phyloP scores from a whole-genome alignment of 129 eudicot genomes.

The Arctium minus region DNA sequence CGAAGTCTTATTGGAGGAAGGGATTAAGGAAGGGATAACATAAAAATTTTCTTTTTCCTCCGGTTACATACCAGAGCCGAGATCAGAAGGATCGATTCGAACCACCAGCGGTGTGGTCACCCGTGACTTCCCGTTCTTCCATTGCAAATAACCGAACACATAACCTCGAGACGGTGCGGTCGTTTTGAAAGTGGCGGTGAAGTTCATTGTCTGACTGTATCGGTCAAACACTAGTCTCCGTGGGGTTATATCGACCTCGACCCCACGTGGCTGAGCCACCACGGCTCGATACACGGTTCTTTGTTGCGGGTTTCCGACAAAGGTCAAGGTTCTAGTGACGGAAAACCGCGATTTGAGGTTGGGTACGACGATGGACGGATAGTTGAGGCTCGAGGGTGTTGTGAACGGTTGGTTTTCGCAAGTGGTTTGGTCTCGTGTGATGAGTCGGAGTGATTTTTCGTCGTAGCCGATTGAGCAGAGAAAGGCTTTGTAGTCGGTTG shows the following conservation, averaged over 20 bases:
- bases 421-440: constrained; percentile 56
- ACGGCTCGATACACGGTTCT: constrained; percentile 36
- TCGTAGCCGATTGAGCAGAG: constrained; percentile 65
- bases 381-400: constrained; percentile 48
- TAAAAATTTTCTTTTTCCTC: background rate
- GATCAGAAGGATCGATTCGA: constrained; percentile 17
- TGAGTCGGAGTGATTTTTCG: constrained; percentile 33
- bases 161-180: constrained; percentile 46
- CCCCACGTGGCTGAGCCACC: constrained; percentile 46
- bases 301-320: constrained; percentile 40
- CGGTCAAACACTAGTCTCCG: constrained; percentile 30
- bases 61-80: constrained; percentile 25
- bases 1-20: background rate
- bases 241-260: constrained; percentile 47
- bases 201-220: constrained; percentile 47
- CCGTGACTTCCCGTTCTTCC: constrained; percentile 40
- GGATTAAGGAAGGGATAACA: too few species aligned
- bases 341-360: constrained; percentile 35
- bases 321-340: constrained; percentile 52
- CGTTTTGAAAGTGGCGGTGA: constrained; percentile 43
- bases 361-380: constrained; percentile 67
- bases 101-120: constrained; percentile 55
- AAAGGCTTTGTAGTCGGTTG: constrained; percentile 55
- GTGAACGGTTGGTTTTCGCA: constrained; percentile 40
- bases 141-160: constrained; percentile 51